phyloP scores from a whole-genome alignment of 2,329 filamentous ascomycete species.

The Nemania sp. region DNA sequence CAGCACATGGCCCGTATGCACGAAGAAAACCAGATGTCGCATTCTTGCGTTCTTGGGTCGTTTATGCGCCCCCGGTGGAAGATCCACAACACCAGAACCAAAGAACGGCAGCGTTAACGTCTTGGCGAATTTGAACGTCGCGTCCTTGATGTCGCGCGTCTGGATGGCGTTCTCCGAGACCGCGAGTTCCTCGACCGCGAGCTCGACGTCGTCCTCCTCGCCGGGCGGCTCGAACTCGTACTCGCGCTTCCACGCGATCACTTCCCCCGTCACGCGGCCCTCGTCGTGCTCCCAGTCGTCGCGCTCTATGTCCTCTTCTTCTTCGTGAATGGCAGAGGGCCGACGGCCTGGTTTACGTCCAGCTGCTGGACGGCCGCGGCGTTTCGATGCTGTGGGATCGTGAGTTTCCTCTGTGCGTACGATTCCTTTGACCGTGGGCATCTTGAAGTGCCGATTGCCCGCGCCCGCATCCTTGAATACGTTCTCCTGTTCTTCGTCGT shows the following conservation, averaged over 20 bases:
- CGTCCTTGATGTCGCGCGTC: slow-evolving; percentile 61
- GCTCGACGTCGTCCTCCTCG: slow-evolving; percentile 57
- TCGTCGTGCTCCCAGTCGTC: slow-evolving; percentile 74
- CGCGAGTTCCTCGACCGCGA: slow-evolving; percentile 59
- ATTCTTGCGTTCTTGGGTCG: slow-evolving; percentile 87
- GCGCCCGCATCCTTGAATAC: slow-evolving; percentile 47
- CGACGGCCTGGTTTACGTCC: slow-evolving; percentile 17
- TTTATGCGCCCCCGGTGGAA: slow-evolving; percentile 83
- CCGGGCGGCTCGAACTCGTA: slow-evolving; percentile 57
- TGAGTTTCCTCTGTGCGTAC: slow-evolving; percentile 70
- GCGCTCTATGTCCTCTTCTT: slow-evolving; percentile 58
- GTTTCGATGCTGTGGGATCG: slow-evolving; percentile 32
- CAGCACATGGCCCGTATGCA: slow-evolving; percentile 78
- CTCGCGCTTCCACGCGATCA: slow-evolving; percentile 65
- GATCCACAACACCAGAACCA: slow-evolving; percentile 85
- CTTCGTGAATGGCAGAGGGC: slow-evolving; percentile 35
- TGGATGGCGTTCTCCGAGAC: slow-evolving; percentile 59
- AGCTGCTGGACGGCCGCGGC: slow-evolving; percentile 30
- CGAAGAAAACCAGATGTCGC: slow-evolving; percentile 98
- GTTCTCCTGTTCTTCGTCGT: slow-evolving; percentile 61
- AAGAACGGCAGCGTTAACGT: slow-evolving; percentile 83
- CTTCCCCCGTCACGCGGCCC: slow-evolving; percentile 65
- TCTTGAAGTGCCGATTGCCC: slow-evolving; percentile 53
- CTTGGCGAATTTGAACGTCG: slow-evolving; percentile 86
- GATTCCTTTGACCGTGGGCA: slow-evolving; percentile 75